Evolutionary conservation across 2,329 filamentous ascomycete species (phyloP), one percentile per base, ranked within the genome.

Genomic region (Sporothrix sp.): DNA sequence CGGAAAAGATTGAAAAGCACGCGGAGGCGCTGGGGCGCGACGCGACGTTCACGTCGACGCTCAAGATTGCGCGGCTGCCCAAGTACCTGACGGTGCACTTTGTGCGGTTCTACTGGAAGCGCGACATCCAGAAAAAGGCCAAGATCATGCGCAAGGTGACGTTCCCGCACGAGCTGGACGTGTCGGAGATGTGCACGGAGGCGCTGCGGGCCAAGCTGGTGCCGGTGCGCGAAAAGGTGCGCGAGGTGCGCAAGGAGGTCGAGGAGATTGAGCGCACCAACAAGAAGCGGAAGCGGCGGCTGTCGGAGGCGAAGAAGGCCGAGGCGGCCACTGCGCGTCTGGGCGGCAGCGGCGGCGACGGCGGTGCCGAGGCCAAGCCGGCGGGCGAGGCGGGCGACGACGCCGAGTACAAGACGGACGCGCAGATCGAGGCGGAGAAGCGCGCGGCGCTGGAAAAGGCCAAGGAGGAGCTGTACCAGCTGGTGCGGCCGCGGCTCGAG

Each of bases 131-230:
- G 68, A 97, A 97, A 74, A 98, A 98, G 75, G 90, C 91, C 58
- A 98, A 98, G 76, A 98, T 98, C 60, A 91, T 98, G 87, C 87
- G 90, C 65, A 98, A 97, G 70, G 93, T 98, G 52, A 91, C 88
- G 0, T 98, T 98, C 65, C 91, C 91, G 7, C 82, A 87, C 46
- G 93, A 98, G 68, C 73, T 98, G 30, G 93, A 98, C 62, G 81
- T 87, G 35, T 82, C 95, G 20, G 93, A 98, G 64, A 96, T 95
- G 68, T 98, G 93, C 68, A 91, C 90, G 11, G 90, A 97, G 23
- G 84, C 93, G 48, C 74, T 98, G 56, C 85, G 81, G 66, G 83
- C 84, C 63, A 79, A 85, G 59, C 75, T 98, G 39, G 73, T 96
- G 42, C 94, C 93, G 1, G 84, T 98, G n/a, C 81, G 93, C 53